phyloP scores from a whole-genome alignment of 768 basidiomycete genomes.

The Hydnomerulius pinastri region DNA sequence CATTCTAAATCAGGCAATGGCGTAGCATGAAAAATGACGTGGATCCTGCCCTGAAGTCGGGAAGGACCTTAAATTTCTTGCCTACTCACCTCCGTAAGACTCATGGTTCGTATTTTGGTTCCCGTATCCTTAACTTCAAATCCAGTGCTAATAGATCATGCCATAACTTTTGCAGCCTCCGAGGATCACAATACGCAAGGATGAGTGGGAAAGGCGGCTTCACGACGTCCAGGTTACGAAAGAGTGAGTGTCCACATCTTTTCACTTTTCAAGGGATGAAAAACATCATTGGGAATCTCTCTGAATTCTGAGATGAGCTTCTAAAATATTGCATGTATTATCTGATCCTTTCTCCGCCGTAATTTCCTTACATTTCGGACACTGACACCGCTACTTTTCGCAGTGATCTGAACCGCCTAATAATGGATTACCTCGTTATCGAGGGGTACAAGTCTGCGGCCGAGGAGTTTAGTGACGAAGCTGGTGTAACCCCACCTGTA shows the following conservation, averaged over 20 bases:
- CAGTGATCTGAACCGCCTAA: constrained; percentile 91
- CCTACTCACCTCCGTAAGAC: constrained; percentile 16
- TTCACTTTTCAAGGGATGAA: constrained; percentile 53
- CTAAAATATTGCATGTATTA: constrained; percentile 82
- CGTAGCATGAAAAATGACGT: background rate
- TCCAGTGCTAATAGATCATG: background rate
- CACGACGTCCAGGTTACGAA: constrained; percentile 84
- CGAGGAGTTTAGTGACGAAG: constrained; percentile 91
- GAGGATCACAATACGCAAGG: constrained; percentile 64
- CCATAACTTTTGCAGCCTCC: constrained; percentile 36
- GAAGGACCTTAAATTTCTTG: constrained; percentile 35
- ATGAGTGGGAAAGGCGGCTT: constrained; percentile 86
- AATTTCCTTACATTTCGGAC: constrained; percentile 16
- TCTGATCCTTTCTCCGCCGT: constrained; percentile 56
- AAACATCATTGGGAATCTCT: constrained; percentile 98
- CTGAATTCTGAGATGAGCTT: constrained; percentile 76
- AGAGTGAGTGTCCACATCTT: constrained; percentile 63
- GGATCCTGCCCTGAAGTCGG: constrained; percentile 42
- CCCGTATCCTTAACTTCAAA: background rate
- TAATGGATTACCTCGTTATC: constrained; percentile 97
- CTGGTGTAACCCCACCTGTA: constrained; percentile 71
- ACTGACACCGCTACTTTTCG: constrained; percentile 25
- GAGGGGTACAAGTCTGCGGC: constrained; percentile 98
- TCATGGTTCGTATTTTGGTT: constrained; percentile 35
- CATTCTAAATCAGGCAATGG: constrained; percentile 8